Conservation (phyloP, 164 flowering plant genomes). For the Berberis thunbergii region DNA sequence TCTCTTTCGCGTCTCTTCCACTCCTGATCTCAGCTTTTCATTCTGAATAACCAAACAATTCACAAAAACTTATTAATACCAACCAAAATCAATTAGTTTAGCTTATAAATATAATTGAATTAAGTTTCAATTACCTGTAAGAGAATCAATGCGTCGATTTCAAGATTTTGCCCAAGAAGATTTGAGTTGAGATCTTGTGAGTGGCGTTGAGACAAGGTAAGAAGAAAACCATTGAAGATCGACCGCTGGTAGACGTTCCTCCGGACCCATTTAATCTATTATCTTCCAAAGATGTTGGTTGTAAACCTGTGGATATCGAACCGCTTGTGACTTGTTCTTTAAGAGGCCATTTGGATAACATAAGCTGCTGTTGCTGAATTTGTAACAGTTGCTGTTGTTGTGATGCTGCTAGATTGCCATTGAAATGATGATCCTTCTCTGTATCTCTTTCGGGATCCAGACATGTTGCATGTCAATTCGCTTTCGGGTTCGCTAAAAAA, state of each 20-base stretch:
- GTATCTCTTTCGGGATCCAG: slow-evolving; percentile 19
- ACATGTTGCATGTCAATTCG: slow-evolving; percentile 26
- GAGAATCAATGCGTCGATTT: slow-evolving; percentile 21
- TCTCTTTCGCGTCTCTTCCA: slow-evolving; percentile 19
- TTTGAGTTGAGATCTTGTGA: slow-evolving; percentile 11
- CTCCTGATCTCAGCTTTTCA: slow-evolving; percentile 18
- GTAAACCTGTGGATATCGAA: not conserved
- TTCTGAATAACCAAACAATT: slow-evolving; percentile 7
- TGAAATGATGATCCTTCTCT: slow-evolving; percentile 1
- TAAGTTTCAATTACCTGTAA: slow-evolving; percentile 13
- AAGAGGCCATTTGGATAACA: too few relatives aligned
- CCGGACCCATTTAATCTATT: slow-evolving; percentile 8
- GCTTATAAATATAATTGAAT: not conserved
- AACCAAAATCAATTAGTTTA: not conserved
- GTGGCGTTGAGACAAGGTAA: not conserved
- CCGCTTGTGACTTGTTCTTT: too few relatives aligned
- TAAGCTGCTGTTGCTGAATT: not conserved
- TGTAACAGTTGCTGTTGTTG: slow-evolving; percentile 5
- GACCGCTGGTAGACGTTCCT: slow-evolving; percentile 19
- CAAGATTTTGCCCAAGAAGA: slow-evolving; percentile 16
- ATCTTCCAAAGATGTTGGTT: slow-evolving; percentile 3
- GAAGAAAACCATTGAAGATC: slow-evolving; percentile 9
- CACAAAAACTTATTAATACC: not conserved
- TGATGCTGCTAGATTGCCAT: not conserved
- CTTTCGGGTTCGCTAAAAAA: slow-evolving; percentile 23